Conservation (phyloP, 2,329 filamentous ascomycete species). For the Fusarium illudens region DNA sequence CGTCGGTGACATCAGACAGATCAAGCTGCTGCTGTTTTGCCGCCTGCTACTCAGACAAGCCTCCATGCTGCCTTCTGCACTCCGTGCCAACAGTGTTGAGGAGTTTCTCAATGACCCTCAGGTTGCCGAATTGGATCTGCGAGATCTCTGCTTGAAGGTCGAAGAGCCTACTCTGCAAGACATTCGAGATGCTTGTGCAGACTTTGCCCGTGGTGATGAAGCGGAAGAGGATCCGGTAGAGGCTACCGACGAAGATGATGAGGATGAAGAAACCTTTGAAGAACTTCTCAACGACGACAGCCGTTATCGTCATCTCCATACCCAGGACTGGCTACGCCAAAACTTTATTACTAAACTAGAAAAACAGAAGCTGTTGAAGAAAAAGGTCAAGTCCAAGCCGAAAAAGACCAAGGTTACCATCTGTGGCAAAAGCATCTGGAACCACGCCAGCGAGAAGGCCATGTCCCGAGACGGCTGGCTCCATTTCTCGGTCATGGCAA, state of each 20-base stretch:
- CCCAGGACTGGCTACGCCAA: slow-evolving; percentile 32
- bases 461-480: slow-evolving; percentile 46
- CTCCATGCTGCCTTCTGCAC: slow-evolving; percentile 39
- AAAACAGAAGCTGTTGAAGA: neutral
- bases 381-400: neutral
- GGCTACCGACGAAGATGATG: slow-evolving; percentile 15
- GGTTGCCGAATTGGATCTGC: slow-evolving; percentile 38
- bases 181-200: slow-evolving; percentile 44
- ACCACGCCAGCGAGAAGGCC: slow-evolving; percentile 42
- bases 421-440: slow-evolving; percentile 43
- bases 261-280: slow-evolving; percentile 30
- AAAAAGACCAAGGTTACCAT: slow-evolving; percentile 36
- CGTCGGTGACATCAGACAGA: slow-evolving; percentile 39
- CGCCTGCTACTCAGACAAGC: slow-evolving; percentile 41
- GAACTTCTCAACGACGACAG: slow-evolving; percentile 26
- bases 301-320: slow-evolving; percentile 36
- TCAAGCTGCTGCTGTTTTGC: slow-evolving; percentile 43
- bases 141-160: slow-evolving; percentile 43
- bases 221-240: slow-evolving; percentile 14
- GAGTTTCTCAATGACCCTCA: slow-evolving; percentile 41
- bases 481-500: slow-evolving; percentile 44
- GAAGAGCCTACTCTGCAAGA: slow-evolving; percentile 40
- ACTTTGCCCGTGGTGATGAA: slow-evolving; percentile 40
- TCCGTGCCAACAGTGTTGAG: slow-evolving; percentile 36
- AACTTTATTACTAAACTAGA: slow-evolving; percentile 6